These are phyloP conservation scores for Dioscorea cayenensis DNA, from an alignment of 116 monocot genomes.

Conservation along the genomic window DNA sequence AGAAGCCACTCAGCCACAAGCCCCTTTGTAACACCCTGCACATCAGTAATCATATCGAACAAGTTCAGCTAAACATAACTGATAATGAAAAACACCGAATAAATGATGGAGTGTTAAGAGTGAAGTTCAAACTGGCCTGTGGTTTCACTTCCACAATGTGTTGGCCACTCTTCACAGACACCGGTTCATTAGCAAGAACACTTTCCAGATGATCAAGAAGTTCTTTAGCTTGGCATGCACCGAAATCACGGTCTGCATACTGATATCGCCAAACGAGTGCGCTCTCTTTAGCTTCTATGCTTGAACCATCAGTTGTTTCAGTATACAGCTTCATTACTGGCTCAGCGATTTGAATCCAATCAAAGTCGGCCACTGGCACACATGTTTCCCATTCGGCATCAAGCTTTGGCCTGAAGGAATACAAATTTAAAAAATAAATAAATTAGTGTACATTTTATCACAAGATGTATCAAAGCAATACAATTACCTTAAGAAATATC, in stretches of 20 bases:
- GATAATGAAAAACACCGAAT: too few species aligned
- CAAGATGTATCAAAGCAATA: background rate
- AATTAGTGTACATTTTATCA: background rate
- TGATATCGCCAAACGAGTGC: slow-evolving; percentile 66
- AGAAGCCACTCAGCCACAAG: slow-evolving; percentile 37
- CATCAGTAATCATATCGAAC: background rate
- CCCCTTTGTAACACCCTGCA: slow-evolving; percentile 56
- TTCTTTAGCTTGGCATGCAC: slow-evolving; percentile 80
- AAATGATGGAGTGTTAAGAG: background rate
- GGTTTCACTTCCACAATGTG: slow-evolving; percentile 81
- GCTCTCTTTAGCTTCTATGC: slow-evolving; percentile 52
- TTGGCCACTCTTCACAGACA: slow-evolving; percentile 61
- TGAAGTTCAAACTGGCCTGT: slow-evolving; percentile 25
- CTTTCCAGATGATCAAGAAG: slow-evolving; percentile 61
- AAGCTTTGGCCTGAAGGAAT: slow-evolving; percentile 27
- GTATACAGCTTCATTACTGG: slow-evolving; percentile 70
- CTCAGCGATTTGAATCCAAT: slow-evolving; percentile 71
- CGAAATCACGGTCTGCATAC: slow-evolving; percentile 71
- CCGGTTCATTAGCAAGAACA: slow-evolving; percentile 66
- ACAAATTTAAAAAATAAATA: background rate
- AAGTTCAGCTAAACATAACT: background rate
- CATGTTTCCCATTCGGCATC: slow-evolving; percentile 58
- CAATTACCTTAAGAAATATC: slow-evolving; percentile 66
- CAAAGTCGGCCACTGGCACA: slow-evolving; percentile 22
- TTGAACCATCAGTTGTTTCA: slow-evolving; percentile 78